Evolutionary conservation across 169 alveolate species (phyloP).

Genomic region (Babesia divergens): DNA sequence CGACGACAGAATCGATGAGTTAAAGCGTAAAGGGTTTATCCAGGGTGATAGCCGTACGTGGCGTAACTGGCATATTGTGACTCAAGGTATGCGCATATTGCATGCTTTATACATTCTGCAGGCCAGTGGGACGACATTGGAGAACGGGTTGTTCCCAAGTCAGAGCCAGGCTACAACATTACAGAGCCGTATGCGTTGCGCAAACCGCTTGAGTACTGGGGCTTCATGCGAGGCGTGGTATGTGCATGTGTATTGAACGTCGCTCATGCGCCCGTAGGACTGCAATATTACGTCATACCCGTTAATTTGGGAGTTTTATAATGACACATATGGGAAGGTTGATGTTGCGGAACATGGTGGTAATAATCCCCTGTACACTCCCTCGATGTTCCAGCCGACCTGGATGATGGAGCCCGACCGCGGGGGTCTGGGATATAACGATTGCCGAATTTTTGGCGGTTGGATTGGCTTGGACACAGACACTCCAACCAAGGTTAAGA

Average conservation of each 20-base stretch:
- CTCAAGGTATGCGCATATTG: slow-evolving; percentile 59
- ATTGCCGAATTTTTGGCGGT: slow-evolving; percentile 65
- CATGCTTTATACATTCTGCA: background rate
- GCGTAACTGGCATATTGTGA: slow-evolving; percentile 73
- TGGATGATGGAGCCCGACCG: slow-evolving; percentile 65
- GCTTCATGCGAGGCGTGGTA: slow-evolving; percentile 74
- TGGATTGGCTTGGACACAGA: slow-evolving; percentile 63
- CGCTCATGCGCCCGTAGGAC: slow-evolving; percentile 55
- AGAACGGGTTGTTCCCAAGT: slow-evolving; percentile 45
- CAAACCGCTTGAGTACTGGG: slow-evolving; percentile 79
- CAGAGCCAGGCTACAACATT: slow-evolving; percentile 29
- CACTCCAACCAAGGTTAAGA: slow-evolving; percentile 56
- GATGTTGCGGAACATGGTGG: slow-evolving; percentile 54
- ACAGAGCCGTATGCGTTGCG: slow-evolving; percentile 66
- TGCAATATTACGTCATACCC: slow-evolving; percentile 64
- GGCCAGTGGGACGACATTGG: slow-evolving; percentile 66
- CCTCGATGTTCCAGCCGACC: slow-evolving; percentile 67
- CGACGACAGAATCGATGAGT: slow-evolving; percentile 24
- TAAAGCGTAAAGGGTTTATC: slow-evolving; percentile 66
- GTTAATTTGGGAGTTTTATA: slow-evolving; percentile 51
- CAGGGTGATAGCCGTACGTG: slow-evolving; percentile 73
- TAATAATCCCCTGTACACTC: slow-evolving; percentile 54
- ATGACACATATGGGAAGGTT: slow-evolving; percentile 18
- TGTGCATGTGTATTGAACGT: slow-evolving; percentile 9
- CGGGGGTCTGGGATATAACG: slow-evolving; percentile 71